Conservation (phyloP, 1,284 basidiomycete species). For the Ustilago tritici region DNA sequence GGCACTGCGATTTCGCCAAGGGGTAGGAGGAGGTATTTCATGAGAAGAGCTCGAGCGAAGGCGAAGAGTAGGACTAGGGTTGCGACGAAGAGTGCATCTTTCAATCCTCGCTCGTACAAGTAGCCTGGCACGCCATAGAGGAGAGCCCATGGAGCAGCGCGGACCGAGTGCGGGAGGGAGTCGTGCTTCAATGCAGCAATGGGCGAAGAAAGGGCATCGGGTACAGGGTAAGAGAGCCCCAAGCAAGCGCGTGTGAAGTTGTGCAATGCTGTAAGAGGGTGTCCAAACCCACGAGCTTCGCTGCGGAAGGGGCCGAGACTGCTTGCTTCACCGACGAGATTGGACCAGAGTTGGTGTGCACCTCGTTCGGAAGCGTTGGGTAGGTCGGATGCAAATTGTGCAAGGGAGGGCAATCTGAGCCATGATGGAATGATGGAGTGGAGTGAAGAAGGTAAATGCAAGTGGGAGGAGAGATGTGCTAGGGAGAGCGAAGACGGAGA, state of each 20-base stretch:
- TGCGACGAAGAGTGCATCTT: conserved; percentile 59
- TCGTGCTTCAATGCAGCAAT: conserved; percentile 36
- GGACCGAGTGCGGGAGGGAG: conserved; percentile 12
- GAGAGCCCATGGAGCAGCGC: conserved; percentile 42
- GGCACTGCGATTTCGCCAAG: conserved; percentile 46
- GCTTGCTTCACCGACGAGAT: conserved; percentile 25
- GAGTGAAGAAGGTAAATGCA: conserved; percentile 51
- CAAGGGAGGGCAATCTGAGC: conserved; percentile 52
- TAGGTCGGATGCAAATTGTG: conserved; percentile 53
- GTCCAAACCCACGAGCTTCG: conserved; percentile 60
- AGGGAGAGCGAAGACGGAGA: conserved; percentile 59
- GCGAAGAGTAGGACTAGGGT: conserved; percentile 62
- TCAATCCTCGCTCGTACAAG: conserved; percentile 48
- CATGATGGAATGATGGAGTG: conserved; percentile 58
- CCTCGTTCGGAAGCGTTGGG: conserved; percentile 57
- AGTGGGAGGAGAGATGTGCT: conserved; percentile 53
- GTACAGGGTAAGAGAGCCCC: conserved; percentile 55
- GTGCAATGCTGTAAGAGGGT: conserved; percentile 61
- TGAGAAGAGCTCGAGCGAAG: conserved; percentile 51
- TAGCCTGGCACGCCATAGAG: conserved; percentile 44
- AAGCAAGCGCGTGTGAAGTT: conserved; percentile 58
- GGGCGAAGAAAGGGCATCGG: conserved; percentile 33
- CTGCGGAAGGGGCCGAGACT: conserved; percentile 58
- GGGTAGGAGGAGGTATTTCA: conserved; percentile 58
- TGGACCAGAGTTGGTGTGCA: conserved; percentile 32